Evolutionary conservation across 2,329 filamentous ascomycete genomes (phyloP), one percentile per base, ranked within the genome.

Genomic region (Fusarium buharicum): DNA sequence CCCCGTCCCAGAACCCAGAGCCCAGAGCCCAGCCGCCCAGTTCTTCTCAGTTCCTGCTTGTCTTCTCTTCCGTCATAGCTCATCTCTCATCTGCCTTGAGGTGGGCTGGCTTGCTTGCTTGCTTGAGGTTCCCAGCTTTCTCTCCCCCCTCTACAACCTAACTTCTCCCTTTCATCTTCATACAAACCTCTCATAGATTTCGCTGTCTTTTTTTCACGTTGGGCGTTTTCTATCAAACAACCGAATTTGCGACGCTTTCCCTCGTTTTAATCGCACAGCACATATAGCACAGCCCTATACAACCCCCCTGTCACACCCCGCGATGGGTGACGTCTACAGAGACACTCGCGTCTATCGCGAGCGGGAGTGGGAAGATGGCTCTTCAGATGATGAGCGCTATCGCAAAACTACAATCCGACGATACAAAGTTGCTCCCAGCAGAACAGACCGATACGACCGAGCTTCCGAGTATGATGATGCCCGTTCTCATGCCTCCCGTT

Each of bases 351-450:
- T 70, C 58, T 76, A 75, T 62, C 74, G 76, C 33, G 73, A 74
- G 46, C 66, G 67, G 43, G 68, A 69, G 53, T 65, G 70, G 49
- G 72, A 73, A 37, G 73, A 75, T 46, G 69, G 62, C 58, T 72
- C 72, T 41, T 77, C 73, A 13, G 79, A 81, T 59, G 82, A 83
- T 50, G 80, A 83, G 45, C 73, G 74, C 37, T 79, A 79, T 72
- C 76, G 75, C 67, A 76, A 73, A 56, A 79, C 81, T 6, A 83
- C 80, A n/a, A 77, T 84, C 50, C 80, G 79, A 59, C 79, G 82
- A 51, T 84, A 84, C 76, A 84, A 84, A 70, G 81, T 84, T 24
- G 72, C 73, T 9, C 76, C 78, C 11, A 74, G 70, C 48, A 76
- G 76, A 48, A 72, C 74, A 43, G 80, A 81, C 57, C 76, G 74